Conservation (phyloP, 306 rosid species). For the Lathyrus oleraceus region DNA sequence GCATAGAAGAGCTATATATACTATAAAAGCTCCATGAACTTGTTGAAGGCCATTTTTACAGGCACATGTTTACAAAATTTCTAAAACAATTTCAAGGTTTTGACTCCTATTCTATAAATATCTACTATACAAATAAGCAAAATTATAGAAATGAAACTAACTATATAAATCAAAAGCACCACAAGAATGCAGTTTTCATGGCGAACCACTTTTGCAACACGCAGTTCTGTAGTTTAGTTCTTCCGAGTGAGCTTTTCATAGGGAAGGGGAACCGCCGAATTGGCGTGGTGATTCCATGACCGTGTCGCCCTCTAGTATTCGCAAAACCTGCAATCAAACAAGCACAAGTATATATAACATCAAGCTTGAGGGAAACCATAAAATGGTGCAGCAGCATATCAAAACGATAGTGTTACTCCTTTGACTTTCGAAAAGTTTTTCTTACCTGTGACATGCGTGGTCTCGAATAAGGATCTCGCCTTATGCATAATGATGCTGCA, state of each 20-base stretch:
- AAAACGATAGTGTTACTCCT: background rate
- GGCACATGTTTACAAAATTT: slow-evolving; percentile 41
- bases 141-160: slow-evolving; percentile 36
- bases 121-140: slow-evolving; percentile 64
- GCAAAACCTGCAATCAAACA: slow-evolving; percentile 62
- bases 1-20: slow-evolving; percentile 12
- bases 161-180: slow-evolving; percentile 26
- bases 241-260: slow-evolving; percentile 51
- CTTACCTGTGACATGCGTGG: slow-evolving; percentile 97
- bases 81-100: slow-evolving; percentile 50
- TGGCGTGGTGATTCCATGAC: slow-evolving; percentile 57
- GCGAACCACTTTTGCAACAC: slow-evolving; percentile 48
- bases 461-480: slow-evolving; percentile 86
- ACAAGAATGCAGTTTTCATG: slow-evolving; percentile 24
- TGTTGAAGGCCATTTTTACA: slow-evolving; percentile 31
- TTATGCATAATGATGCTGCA: slow-evolving; percentile 88
- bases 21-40: slow-evolving; percentile 6
- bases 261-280: slow-evolving; percentile 40
- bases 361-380: slow-evolving; percentile 13
- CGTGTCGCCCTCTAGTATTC: slow-evolving; percentile 83
- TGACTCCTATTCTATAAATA: slow-evolving; percentile 18
- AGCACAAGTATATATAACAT: background rate
- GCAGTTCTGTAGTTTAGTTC: slow-evolving; percentile 35
- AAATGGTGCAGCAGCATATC: slow-evolving; percentile 7
- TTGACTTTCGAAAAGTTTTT: background rate